Base-by-base conservation (phyloP, 2,329 filamentous ascomycete genomes). In the Hypoxylon sp. region DNA sequence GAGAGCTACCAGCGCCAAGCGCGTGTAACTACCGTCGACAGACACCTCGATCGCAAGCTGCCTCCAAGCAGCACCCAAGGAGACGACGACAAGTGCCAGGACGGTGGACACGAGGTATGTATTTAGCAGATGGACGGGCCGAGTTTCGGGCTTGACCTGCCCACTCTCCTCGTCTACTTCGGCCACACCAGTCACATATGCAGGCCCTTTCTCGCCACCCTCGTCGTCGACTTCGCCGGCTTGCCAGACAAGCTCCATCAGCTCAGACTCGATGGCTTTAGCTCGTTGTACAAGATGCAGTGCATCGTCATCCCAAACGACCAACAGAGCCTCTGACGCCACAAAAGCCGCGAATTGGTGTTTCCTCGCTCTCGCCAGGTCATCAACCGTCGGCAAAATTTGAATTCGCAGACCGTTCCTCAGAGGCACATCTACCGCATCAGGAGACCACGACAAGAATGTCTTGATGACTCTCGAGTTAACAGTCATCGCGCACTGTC, bases 301-400 rank as follows among this genome's bases (percentile, higher is more conserved):
- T 0, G 91, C 87, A 60, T 94, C 91, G 70, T 95, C 92, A 70
- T 95, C 92, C 92, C 92, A 96, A 0, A 95, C 91, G 1, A 95
- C 81, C 1, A 96, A 80, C 4, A 94, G 81, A 3, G 87, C 87
- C 66, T 92, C 89, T 0, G 86, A 87, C 1, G 90, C 88, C 42
- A 95, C 84, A 75, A 95, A 94, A 6, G 92, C 92, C 11, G 91
- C 92, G 69, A 91, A 93, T 75, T 95, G 92, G 75, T 93, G 87
- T 76, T 93, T 94, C 63, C 91, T 85, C 4, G 91, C 91, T 40
- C 87, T 83, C 0, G 88, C 84, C 3, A 93, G 83, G 73, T 93
- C 90, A 14, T 90, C 86, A 46, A 93, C 85, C 0, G 87, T 90
- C 0, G 90, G 90, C 8, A 93, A 78, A 64, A 94, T 90, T 77